Evolutionary conservation across 2,329 filamentous ascomycete genomes (phyloP).

Genomic region (Penicillium capsulatum): DNA sequence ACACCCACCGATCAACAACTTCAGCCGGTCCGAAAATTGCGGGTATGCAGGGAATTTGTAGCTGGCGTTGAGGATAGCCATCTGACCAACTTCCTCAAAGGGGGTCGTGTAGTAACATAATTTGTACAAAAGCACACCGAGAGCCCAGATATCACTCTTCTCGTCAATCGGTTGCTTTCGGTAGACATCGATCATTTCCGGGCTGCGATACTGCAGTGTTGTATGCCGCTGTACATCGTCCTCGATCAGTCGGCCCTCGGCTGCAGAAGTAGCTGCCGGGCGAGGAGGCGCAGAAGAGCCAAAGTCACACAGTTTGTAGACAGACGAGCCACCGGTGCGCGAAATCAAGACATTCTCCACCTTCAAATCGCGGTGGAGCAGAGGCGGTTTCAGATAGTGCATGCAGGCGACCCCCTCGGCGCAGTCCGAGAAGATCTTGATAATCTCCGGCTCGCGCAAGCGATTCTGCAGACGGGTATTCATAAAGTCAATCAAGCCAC

Average conservation of each 20-base stretch:
- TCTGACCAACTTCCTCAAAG: constrained; percentile 95
- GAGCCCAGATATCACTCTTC: constrained; percentile 97
- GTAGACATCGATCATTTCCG: constrained; percentile 98
- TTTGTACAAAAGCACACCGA: constrained; percentile 94
- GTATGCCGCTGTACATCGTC: constrained; percentile 97
- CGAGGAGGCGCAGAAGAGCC: constrained; percentile 82
- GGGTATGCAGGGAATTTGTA: constrained; percentile 89
- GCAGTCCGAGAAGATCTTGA: constrained; percentile 94
- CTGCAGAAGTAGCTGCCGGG: constrained; percentile 77
- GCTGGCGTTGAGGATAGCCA: constrained; percentile 93
- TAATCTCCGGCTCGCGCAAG: constrained; percentile 92
- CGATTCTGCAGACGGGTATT: constrained; percentile 95
- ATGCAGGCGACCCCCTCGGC: constrained; percentile 96
- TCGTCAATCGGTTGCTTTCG: constrained; percentile 94
- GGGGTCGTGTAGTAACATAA: constrained; percentile 98
- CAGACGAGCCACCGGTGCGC: constrained; percentile 58
- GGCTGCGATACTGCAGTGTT: constrained; percentile 93
- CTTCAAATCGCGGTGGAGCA: constrained; percentile 92
- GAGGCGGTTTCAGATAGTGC: constrained; percentile 93
- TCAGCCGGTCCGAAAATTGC: constrained; percentile 81
- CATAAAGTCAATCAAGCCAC: constrained; percentile 98
- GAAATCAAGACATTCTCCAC: constrained; percentile 97
- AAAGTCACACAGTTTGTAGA: constrained; percentile 98
- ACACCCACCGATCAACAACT: constrained; percentile 76
- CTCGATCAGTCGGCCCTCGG: constrained; percentile 87